These are phyloP conservation scores for Penicillium occitanis DNA, from an alignment of 2,329 filamentous ascomycete species.

Conservation along the genomic window DNA sequence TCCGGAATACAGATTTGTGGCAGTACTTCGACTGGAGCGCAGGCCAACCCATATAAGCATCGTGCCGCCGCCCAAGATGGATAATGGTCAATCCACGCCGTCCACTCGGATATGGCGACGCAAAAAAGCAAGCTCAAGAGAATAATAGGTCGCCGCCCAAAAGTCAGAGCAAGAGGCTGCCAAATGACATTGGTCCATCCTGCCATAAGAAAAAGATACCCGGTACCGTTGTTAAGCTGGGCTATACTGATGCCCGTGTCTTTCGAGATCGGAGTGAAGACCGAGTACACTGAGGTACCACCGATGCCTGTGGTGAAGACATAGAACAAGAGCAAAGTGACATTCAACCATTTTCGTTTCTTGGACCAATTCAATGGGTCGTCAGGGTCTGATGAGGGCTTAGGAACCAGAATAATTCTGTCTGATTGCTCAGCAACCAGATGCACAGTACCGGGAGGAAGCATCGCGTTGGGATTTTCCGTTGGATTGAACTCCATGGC, in stretches of 20 bases:
- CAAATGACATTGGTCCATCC: slow-evolving; percentile 40
- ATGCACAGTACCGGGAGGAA: slow-evolving; percentile 38
- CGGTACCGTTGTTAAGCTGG: slow-evolving; percentile 49
- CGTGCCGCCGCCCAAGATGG: slow-evolving; percentile 19
- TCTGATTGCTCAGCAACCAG: slow-evolving; percentile 34
- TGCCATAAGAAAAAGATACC: slow-evolving; percentile 37
- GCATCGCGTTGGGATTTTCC: not conserved
- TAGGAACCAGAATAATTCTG: slow-evolving; percentile 36
- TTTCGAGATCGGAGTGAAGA: slow-evolving; percentile 42
- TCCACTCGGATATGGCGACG: slow-evolving; percentile 21
- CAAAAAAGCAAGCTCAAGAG: slow-evolving; percentile 21
- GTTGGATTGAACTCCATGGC: not conserved
- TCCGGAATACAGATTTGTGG: slow-evolving; percentile 50
- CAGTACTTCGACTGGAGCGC: slow-evolving; percentile 52
- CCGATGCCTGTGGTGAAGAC: slow-evolving; percentile 35
- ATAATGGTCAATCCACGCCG: slow-evolving; percentile 20
- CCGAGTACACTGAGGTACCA: slow-evolving; percentile 35
- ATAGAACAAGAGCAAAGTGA: slow-evolving; percentile 27
- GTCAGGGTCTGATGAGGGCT: slow-evolving; percentile 41
- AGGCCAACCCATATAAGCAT: slow-evolving; percentile 48
- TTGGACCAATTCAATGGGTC: slow-evolving; percentile 43
- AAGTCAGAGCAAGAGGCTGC: slow-evolving; percentile 36
- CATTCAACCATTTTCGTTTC: slow-evolving; percentile 31
- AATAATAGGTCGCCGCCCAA: slow-evolving; percentile 27
- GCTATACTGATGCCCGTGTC: slow-evolving; percentile 45